Base-by-base conservation (phyloP, 2,329 filamentous ascomycete species). In the Lizonia empirigonia region DNA sequence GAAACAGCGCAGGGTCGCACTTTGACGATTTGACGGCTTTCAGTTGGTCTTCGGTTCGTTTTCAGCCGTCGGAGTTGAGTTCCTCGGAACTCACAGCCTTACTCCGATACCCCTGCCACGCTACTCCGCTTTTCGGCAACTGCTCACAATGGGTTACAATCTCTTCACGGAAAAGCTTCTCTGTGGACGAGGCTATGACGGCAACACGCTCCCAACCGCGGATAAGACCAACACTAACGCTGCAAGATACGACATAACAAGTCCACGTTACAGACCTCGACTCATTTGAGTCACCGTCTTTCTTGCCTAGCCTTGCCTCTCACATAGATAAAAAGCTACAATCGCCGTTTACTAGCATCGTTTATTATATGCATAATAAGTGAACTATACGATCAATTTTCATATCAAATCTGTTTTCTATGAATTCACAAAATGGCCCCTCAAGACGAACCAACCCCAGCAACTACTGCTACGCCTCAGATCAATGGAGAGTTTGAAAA, bases 151-250 rank as follows among this genome's bases (percentile, higher is more conserved):
- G 53, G 40, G 49, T 44, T 50, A 49, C 46, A 60, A 58, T 63
- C 49, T 63, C 58, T 64, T 63, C 60, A 53, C 67, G 66, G 66
- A 69, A 70, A 70, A 69, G 64, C 56, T 22, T 41, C 48, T 57
- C 49, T 53, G 49, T 53, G 39, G 34, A 37, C 53, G 32, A 53
- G 15, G 42, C 44, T 56, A 62, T 56, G 51, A 67, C 60, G 60
- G 49, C 53, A 55, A 60, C 34, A 40, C 6, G 32, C 29, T 47
- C 19, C 44, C 51, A 52, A 48, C 37, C 54, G 44, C 60, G 52
- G 55, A 58, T 60, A 56, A 53, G 41, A 33, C 30, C 46, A 34
- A 23, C 55, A 51, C 58, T 60, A 59, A 53, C 12, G 35, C 52
- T 47, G 42, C 49, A 47, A 44, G 23, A 42, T 9, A 50, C 29